Conservation (phyloP, 1,284 basidiomycete species). For the Tilletia caries region DNA sequence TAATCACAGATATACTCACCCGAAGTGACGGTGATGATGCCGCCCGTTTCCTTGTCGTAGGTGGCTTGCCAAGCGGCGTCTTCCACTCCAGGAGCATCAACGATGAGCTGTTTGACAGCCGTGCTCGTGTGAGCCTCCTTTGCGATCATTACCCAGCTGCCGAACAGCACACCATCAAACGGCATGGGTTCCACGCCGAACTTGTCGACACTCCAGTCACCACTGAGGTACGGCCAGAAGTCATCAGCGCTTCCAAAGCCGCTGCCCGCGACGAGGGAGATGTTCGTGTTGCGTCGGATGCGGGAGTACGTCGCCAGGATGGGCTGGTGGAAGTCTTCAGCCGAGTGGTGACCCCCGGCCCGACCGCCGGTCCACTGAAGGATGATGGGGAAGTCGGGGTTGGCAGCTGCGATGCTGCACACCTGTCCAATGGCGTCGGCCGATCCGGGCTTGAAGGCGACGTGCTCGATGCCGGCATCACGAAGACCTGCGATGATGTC, state of each 20-base stretch:
- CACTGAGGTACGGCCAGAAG: slow-evolving; percentile 93
- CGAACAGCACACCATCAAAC: slow-evolving; percentile 91
- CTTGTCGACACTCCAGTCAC: slow-evolving; percentile 82
- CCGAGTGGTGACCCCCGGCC: slow-evolving; percentile 97
- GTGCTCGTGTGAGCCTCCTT: slow-evolving; percentile 94
- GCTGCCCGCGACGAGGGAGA: slow-evolving; percentile 88
- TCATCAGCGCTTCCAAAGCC: slow-evolving; percentile 94
- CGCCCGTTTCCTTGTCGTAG: slow-evolving; percentile 88
- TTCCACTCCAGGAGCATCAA: slow-evolving; percentile 85
- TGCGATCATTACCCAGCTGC: slow-evolving; percentile 93
- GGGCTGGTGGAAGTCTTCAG: slow-evolving; percentile 97
- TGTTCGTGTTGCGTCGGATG: slow-evolving; percentile 84
- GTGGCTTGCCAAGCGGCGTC: slow-evolving; percentile 92
- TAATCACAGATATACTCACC: not conserved
- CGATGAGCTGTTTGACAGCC: slow-evolving; percentile 92
- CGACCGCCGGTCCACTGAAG: slow-evolving; percentile 98
- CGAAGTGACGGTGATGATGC: slow-evolving; percentile 91
- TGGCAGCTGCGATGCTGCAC: slow-evolving; percentile 87
- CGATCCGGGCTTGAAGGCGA: slow-evolving; percentile 95
- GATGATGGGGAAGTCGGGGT: slow-evolving; percentile 96
- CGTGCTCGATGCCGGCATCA: slow-evolving; percentile 81
- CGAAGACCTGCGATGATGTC: slow-evolving; percentile 81
- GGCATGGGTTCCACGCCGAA: slow-evolving; percentile 95
- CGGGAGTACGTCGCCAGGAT: slow-evolving; percentile 83
- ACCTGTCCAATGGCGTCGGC: slow-evolving; percentile 96